Evolutionary conservation across 192 early-diverging fungal species (phyloP), one percentile per base, ranked within the genome.

Genomic region (Obelidium mucronatum): DNA sequence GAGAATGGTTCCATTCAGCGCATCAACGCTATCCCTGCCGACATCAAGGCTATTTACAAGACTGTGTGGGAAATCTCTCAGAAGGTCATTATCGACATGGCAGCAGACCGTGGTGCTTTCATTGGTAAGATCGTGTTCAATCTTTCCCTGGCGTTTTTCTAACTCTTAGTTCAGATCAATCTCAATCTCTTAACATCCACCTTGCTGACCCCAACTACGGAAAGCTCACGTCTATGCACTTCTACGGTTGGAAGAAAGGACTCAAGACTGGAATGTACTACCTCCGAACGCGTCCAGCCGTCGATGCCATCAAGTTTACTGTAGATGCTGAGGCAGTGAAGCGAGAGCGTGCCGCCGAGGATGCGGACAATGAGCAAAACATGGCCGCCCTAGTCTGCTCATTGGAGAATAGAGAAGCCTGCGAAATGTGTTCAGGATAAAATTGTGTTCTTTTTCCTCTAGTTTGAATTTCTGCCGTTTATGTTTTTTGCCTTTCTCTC

Each of bases 251-350:
- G 96, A 94, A 94, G 86, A 92, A 93, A 84, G 97, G 97, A 2
- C 87, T 99, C 24, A 99, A 99, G 92, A 99, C 97, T 6, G 97
- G 97, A 54, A 97, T 97, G 97, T 99, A 99, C 83, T 99, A 99
- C 81, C 84, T 99, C 63, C 93, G 97, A 48, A 94, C 95, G 8
- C 89, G 94, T 39, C 96, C 97, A n/a, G 96, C 97, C 17, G 94
- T 89, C 17, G 96, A 97, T 78, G 96, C 97, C 13, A 97, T 99
- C 86, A 94, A 99, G 90, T 98, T 98, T 78, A 99, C 97, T 3
- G 94, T 99, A 0, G 96, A 99, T 76, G 78, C 82, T 55, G 81
- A 88, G 35, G 85, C 90, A 36, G 86, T 93, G 67, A 91, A 84
- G 85, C 54, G 70, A 37, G 70, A 76, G 55, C 56, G 33, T 1